Evolutionary conservation across 2,329 filamentous ascomycete genomes (phyloP).

Genomic region (Pseudogymnoascus sp.): DNA sequence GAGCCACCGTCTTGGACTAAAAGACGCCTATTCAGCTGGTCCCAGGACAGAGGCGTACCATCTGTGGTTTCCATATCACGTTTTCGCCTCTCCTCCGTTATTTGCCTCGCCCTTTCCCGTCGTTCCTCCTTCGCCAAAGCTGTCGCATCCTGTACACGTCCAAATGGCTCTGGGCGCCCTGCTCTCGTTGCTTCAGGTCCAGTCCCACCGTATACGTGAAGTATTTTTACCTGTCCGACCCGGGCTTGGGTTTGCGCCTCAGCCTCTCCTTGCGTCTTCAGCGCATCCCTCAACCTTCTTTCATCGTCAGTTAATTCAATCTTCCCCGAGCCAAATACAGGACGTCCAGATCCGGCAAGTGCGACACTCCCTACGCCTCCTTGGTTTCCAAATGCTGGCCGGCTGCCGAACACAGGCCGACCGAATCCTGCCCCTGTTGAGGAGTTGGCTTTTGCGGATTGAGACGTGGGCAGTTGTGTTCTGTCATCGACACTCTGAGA

Average conservation of each 20-base stretch:
- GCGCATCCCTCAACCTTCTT: slow-evolving; percentile 13
- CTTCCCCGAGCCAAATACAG: slow-evolving; percentile 4
- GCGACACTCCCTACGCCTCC: neutral
- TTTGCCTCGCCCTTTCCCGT: neutral
- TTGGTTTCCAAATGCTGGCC: slow-evolving; percentile 9
- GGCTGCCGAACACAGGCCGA: slow-evolving; percentile 11
- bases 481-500: neutral
- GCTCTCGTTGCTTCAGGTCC: slow-evolving; percentile 24
- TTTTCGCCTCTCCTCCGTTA: neutral
- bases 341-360: neutral
- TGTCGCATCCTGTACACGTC: neutral
- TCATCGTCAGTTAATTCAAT: slow-evolving; percentile 1
- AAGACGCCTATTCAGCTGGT: neutral
- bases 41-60: neutral
- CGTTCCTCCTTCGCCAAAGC: neutral
- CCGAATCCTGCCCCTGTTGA: slow-evolving; percentile 15
- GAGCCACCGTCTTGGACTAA: neutral
- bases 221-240: slow-evolving; percentile 11
- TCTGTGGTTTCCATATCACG: neutral
- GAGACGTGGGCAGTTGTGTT: neutral
- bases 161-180: slow-evolving; percentile 15
- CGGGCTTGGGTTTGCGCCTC: slow-evolving; percentile 6
- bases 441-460: neutral
- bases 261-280: slow-evolving; percentile 16
- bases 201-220: slow-evolving; percentile 17